phyloP scores from a whole-genome alignment of 1,139 yeast species.

The Saccharomyces hybrid region DNA sequence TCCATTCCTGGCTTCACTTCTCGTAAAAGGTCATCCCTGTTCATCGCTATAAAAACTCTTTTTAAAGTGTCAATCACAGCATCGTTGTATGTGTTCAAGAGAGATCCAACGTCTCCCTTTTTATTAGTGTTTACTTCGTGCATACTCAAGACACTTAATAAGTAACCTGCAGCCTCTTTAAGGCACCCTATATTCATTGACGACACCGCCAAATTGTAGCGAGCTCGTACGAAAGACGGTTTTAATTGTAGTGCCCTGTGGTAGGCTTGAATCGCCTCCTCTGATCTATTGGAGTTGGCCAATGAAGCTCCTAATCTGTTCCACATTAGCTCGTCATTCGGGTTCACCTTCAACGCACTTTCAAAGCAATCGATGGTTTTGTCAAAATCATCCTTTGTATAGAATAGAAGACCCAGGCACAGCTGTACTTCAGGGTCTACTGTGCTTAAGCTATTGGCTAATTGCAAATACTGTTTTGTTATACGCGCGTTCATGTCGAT shows the following conservation, averaged over 20 bases:
- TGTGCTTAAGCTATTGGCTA: constrained; percentile 81
- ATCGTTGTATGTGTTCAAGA: constrained; percentile 56
- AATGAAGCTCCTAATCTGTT: constrained; percentile 91
- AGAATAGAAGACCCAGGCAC: constrained; percentile 86
- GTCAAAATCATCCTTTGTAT: constrained; percentile 87
- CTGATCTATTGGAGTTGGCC: constrained; percentile 86
- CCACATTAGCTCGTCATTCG: constrained; percentile 89
- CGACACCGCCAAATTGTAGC: constrained; percentile 90
- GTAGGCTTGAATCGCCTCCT: constrained; percentile 94
- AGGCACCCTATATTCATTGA: constrained; percentile 95
- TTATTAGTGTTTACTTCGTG: constrained; percentile 69
- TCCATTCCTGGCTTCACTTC: constrained; percentile 78
- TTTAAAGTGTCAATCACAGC: constrained; percentile 82
- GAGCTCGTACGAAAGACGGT: constrained; percentile 93
- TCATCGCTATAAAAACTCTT: constrained; percentile 90
- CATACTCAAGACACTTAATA: constrained; percentile 82
- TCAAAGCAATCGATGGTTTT: constrained; percentile 93
- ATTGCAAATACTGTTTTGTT: constrained; percentile 69
- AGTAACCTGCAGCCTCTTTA: constrained; percentile 91
- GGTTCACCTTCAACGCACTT: constrained; percentile 77
- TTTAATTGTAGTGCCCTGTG: constrained; percentile 79
- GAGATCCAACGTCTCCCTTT: constrained; percentile 5
- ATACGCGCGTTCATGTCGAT: constrained; percentile 71
- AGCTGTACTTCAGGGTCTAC: constrained; percentile 94
- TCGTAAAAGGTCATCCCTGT: constrained; percentile 79